These are phyloP conservation scores for Fusarium vanettenii DNA, from an alignment of 2,329 filamentous ascomycete species.

Conservation along the genomic window DNA sequence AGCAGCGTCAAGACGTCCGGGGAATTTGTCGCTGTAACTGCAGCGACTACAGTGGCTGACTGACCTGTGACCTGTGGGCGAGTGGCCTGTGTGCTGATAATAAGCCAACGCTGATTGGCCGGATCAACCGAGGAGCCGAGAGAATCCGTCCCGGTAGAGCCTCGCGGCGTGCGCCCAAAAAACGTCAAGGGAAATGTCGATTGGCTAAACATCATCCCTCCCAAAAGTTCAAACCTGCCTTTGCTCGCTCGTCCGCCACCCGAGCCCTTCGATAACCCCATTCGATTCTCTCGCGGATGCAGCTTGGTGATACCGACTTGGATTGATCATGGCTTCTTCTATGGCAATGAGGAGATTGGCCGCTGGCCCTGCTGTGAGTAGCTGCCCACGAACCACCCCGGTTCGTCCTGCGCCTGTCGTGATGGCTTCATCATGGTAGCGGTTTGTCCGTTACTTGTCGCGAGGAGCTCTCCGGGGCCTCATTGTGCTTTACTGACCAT, in stretches of 20 bases:
- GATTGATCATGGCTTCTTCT: constrained; percentile 68
- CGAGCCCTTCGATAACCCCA: constrained; percentile 32
- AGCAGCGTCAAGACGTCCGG: not conserved
- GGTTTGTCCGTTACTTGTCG: not conserved
- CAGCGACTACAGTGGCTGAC: constrained; percentile 27
- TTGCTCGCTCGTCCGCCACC: constrained; percentile 37
- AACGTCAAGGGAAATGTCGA: constrained; percentile 41
- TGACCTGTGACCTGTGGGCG: constrained; percentile 6
- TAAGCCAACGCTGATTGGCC: constrained; percentile 49
- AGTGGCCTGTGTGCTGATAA: constrained; percentile 39
- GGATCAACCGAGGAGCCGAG: constrained; percentile 51
- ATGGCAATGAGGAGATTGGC: constrained; percentile 73
- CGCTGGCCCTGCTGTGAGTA: constrained; percentile 66
- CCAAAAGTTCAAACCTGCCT: constrained; percentile 39
- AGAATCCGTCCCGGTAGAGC: constrained; percentile 42
- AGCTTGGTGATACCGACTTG: constrained; percentile 45
- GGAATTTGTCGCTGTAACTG: constrained; percentile 27
- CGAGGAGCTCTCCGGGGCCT: constrained; percentile 19
- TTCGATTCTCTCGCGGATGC: constrained; percentile 48
- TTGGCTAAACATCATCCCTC: constrained; percentile 39
- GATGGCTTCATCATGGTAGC: constrained; percentile 22
- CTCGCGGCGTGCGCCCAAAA: constrained; percentile 41
- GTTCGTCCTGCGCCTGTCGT: constrained; percentile 24
- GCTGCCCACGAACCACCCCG: constrained; percentile 17
- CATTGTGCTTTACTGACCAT: constrained; percentile 36